Conservation (phyloP, 2,329 filamentous ascomycete species). For the Corynespora cassiicola region DNA sequence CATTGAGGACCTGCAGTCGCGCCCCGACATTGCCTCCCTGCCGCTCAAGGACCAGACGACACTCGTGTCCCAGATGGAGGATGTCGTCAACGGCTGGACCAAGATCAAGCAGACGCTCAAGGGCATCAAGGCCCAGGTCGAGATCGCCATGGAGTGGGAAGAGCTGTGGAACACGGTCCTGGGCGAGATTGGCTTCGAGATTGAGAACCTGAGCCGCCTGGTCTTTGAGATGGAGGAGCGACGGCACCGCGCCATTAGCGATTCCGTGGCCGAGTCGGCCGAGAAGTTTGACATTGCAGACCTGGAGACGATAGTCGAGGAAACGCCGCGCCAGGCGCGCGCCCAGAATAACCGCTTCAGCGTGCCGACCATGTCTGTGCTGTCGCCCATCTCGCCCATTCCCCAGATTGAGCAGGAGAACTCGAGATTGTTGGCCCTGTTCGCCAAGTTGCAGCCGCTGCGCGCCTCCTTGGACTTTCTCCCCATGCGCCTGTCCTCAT, state of each 20-base stretch:
- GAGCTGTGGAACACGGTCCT: slow-evolving; percentile 94
- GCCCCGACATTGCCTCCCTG: slow-evolving; percentile 76
- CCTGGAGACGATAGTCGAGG: slow-evolving; percentile 91
- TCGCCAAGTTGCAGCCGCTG: slow-evolving; percentile 93
- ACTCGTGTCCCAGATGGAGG: slow-evolving; percentile 88
- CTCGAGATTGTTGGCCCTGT: slow-evolving; percentile 84
- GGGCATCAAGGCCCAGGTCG: slow-evolving; percentile 85
- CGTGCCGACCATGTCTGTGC: slow-evolving; percentile 66
- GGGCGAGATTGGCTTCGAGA: slow-evolving; percentile 90
- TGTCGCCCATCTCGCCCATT: slow-evolving; percentile 66
- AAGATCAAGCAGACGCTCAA: slow-evolving; percentile 80
- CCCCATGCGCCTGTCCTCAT: slow-evolving; percentile 90
- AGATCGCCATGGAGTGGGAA: slow-evolving; percentile 99
- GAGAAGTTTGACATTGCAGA: slow-evolving; percentile 79
- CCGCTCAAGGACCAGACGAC: slow-evolving; percentile 73
- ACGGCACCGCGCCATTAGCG: slow-evolving; percentile 74
- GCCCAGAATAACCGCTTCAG: slow-evolving; percentile 71
- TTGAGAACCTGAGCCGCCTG: slow-evolving; percentile 77
- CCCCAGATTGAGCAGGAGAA: slow-evolving; percentile 74
- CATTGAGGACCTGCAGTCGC: slow-evolving; percentile 88
- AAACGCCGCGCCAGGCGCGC: slow-evolving; percentile 68
- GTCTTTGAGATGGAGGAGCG: slow-evolving; percentile 99
- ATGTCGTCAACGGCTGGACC: slow-evolving; percentile 82
- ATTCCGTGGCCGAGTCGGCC: slow-evolving; percentile 67
- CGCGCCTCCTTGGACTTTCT: slow-evolving; percentile 93